phyloP scores from a whole-genome alignment of 1,284 basidiomycete genomes.

The Ceratorhiza oryzae-sativae region DNA sequence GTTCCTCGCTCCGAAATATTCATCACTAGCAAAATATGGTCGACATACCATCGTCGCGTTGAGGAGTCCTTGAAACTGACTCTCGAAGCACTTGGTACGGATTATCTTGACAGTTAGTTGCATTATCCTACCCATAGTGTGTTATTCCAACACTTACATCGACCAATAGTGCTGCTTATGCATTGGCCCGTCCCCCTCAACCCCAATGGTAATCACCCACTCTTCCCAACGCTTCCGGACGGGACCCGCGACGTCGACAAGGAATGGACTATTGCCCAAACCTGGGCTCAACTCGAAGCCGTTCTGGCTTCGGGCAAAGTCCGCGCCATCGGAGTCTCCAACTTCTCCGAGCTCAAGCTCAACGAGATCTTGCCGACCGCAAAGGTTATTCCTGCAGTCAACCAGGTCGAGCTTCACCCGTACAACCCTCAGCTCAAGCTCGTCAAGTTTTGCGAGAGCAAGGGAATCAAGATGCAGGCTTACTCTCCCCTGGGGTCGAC shows the following conservation, averaged over 20 bases:
- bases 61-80: constrained; percentile 76
- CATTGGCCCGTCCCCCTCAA: constrained; percentile 86
- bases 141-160: constrained; percentile 9
- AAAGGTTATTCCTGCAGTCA: constrained; percentile 68
- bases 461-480: constrained; percentile 77
- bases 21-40: constrained; percentile 57
- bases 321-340: constrained; percentile 80
- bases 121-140: neutral
- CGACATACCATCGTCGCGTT: constrained; percentile 75
- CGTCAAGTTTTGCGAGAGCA: constrained; percentile 67
- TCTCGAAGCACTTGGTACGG: constrained; percentile 72
- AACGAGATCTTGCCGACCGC: constrained; percentile 55
- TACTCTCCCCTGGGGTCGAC: constrained; percentile 87
- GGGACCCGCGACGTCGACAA: constrained; percentile 72
- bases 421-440: constrained; percentile 81
- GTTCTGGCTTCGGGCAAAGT: constrained; percentile 66
- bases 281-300: constrained; percentile 85
- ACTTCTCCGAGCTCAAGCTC: constrained; percentile 61
- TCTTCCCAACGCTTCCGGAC: constrained; percentile 71
- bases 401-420: constrained; percentile 76
- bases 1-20: constrained; percentile 82
- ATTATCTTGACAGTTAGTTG: constrained; percentile 76
- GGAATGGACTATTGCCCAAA: constrained; percentile 70
- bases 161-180: constrained; percentile 67
- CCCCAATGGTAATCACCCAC: constrained; percentile 73